Evolutionary conservation across 148 eudicot genomes (phyloP).

Genomic region (Vaccinium macrocarpon): DNA sequence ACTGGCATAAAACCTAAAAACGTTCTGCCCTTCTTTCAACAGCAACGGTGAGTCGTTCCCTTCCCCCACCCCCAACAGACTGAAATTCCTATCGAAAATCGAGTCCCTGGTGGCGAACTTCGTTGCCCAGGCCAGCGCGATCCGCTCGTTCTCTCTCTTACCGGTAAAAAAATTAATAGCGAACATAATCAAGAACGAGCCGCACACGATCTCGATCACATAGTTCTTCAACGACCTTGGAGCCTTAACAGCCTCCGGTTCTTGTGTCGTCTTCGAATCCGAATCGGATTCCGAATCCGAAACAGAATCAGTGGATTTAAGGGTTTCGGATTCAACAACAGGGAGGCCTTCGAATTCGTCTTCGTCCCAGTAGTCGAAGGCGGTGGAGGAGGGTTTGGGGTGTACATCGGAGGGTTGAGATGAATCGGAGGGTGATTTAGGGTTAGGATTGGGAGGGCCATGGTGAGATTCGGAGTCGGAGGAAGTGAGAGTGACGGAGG

Average conservation of each 20-base stretch:
- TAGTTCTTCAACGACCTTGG: conserved; percentile 34
- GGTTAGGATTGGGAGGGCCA: conserved; percentile 25
- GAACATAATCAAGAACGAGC: conserved; percentile 56
- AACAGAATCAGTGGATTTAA: background rate
- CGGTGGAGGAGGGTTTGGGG: conserved; percentile 28
- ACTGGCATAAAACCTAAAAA: conserved; percentile 81
- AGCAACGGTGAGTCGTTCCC: conserved; percentile 79
- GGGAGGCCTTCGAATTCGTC: conserved; percentile 96
- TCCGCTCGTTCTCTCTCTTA: conserved; percentile 71
- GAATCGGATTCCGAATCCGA: conserved; percentile 15
- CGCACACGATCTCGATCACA: conserved; percentile 55
- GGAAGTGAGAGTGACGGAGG: conserved; percentile 33
- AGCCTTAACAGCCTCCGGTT: background rate
- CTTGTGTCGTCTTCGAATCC: conserved; percentile 9
- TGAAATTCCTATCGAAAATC: conserved; percentile 78
- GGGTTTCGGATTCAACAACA: conserved; percentile 20
- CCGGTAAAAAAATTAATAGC: conserved; percentile 68
- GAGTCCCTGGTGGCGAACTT: conserved; percentile 62
- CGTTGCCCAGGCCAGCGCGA: conserved; percentile 79
- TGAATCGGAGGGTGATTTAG: background rate
- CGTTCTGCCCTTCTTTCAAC: conserved; percentile 83
- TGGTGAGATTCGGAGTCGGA: conserved; percentile 39
- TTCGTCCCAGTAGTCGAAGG: conserved; percentile 85
- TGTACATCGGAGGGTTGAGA: conserved; percentile 26
- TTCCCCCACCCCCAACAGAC: conserved; percentile 76